Conservation (phyloP, 441 rosid genomes). For the Geranium incanum region DNA sequence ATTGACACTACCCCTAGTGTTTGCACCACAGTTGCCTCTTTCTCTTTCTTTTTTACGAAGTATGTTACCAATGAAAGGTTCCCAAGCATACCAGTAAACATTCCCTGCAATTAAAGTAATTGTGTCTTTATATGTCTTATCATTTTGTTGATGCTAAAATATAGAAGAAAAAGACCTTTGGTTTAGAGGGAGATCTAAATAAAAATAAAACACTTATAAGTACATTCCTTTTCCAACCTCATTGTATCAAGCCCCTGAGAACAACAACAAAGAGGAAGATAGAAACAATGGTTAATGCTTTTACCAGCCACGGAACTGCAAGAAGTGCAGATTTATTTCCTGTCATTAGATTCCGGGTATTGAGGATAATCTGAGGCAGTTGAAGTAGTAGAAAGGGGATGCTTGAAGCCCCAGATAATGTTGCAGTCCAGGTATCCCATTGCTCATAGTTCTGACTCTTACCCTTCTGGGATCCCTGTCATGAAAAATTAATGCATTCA, state of each 20-base stretch:
- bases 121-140: not conserved
- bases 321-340: conserved; percentile 75
- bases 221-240: not conserved
- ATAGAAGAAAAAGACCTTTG: too few species aligned
- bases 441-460: conserved; percentile 5
- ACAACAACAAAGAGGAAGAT: not conserved
- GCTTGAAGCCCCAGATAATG: conserved; percentile 7
- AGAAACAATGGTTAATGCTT: not conserved
- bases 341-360: conserved; percentile 66
- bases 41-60: conserved; percentile 74
- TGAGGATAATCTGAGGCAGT: conserved; percentile 85
- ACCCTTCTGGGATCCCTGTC: not conserved
- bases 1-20: conserved; percentile 67
- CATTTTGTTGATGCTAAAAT: not conserved
- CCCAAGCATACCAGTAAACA: conserved; percentile 82
- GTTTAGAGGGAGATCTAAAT: too few species aligned
- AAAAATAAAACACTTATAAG: too few species aligned
- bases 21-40: conserved; percentile 68
- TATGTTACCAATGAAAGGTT: conserved; percentile 81
- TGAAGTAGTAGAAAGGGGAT: conserved; percentile 74
- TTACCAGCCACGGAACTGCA: conserved; percentile 92
- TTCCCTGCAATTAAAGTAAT: conserved; percentile 48
- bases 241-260: not conserved
- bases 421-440: conserved; percentile 5
- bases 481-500: not conserved